Percentiles rank a stretch among this genome's conserved stretches.
Evolutionary conservation across 2,329 filamentous ascomycete species (phyloP).

Genomic region (Raffaelea deltoideospora): DNA sequence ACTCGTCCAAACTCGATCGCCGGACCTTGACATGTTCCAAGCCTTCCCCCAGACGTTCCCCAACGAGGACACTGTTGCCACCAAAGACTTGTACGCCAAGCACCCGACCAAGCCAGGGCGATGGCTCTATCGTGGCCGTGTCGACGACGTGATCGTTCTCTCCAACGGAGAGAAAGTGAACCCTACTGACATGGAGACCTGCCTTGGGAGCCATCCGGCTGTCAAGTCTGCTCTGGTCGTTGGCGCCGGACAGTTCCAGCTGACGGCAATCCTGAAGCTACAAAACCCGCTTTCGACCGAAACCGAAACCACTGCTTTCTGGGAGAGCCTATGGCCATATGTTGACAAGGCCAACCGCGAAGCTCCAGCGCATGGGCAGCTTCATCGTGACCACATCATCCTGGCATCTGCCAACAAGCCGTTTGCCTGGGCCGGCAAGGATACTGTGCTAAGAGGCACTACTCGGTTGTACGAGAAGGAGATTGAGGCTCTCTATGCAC

Average conservation of each 20-base stretch:
- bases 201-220: conserved; percentile 21
- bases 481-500: conserved; percentile 25
- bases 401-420: conserved; percentile 25
- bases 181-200: conserved; percentile 26
- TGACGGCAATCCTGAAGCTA: conserved; percentile 29
- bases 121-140: conserved; percentile 20
- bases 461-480: conserved; percentile 18
- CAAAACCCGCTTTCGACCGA: conserved; percentile 1
- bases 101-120: conserved; percentile 22
- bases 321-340: conserved; percentile 26
- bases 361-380: conserved; percentile 29
- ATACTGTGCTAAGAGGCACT: conserved; percentile 27
- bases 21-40: no score
- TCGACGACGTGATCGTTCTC: conserved; percentile 33
- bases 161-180: conserved; percentile 37
- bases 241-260: conserved; percentile 28
- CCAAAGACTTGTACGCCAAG: conserved; percentile 26
- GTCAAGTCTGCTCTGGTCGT: conserved; percentile 28
- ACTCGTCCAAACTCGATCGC: no score
- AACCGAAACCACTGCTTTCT: no score
- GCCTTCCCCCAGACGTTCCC: conserved; percentile 28
- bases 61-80: conserved; percentile 22
- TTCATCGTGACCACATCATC: conserved; percentile 22
- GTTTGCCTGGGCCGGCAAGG: conserved; percentile 28
- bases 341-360: conserved; percentile 26